phyloP scores from a whole-genome alignment of 352 stramenopile species.

The Globisporangium nodosum region DNA sequence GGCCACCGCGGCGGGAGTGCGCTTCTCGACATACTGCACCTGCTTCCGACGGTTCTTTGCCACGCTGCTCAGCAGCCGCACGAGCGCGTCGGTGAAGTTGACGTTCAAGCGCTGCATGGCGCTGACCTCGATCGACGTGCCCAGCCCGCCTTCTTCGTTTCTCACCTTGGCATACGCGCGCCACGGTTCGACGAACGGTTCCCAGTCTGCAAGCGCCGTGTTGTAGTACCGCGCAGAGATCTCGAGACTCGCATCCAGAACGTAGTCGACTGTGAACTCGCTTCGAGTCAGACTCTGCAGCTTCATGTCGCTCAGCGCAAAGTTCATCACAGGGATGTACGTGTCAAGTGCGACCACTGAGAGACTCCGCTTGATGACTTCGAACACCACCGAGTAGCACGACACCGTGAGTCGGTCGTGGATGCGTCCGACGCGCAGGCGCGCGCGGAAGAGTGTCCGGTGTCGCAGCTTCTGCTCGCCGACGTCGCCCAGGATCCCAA shows the following conservation, averaged over 20 bases:
- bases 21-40: slow-evolving; percentile 67
- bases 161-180: slow-evolving; percentile 60
- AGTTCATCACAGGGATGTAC: slow-evolving; percentile 89
- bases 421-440: slow-evolving; percentile 62
- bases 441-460: slow-evolving; percentile 53
- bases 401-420: slow-evolving; percentile 65
- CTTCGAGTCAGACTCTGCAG: slow-evolving; percentile 62
- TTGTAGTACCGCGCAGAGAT: slow-evolving; percentile 88
- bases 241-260: slow-evolving; percentile 70
- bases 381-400: slow-evolving; percentile 79
- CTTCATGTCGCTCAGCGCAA: slow-evolving; percentile 81
- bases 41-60: slow-evolving; percentile 70
- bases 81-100: slow-evolving; percentile 81
- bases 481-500: slow-evolving; percentile 42
- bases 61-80: slow-evolving; percentile 75
- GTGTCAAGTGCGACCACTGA: slow-evolving; percentile 84
- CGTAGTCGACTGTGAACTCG: slow-evolving; percentile 60
- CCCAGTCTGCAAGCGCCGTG: slow-evolving; percentile 81
- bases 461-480: slow-evolving; percentile 35
- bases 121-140: slow-evolving; percentile 71
- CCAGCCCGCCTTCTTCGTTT: slow-evolving; percentile 42
- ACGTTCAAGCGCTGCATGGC: slow-evolving; percentile 83
- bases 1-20: slow-evolving; percentile 66
- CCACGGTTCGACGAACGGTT: slow-evolving; percentile 86
- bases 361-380: slow-evolving; percentile 88